Evolutionary conservation across 139 green algal genomes (phyloP), one percentile per base, ranked within the genome.

Genomic region (Closterium sp.): DNA sequence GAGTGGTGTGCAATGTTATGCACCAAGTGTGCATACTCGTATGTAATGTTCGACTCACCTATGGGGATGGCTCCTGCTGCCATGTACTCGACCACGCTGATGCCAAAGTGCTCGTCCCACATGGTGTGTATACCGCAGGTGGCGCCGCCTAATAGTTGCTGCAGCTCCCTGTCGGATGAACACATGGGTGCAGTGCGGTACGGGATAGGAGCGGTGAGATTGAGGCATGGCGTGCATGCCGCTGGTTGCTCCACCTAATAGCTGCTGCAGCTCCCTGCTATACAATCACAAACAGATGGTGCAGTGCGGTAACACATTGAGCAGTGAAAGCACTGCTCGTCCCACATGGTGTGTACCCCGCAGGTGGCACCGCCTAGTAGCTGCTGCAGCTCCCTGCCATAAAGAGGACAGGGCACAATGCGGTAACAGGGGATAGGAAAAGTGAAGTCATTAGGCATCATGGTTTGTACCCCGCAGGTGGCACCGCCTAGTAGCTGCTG

Each of bases 71-170:
- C 91, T 86, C 96, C 96, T 70, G 97, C 97, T 19, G 98, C 98
- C 98, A 99, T 99, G 96, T 99, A 99, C 95, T 99, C 98, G 28
- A 99, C 98, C 17, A 99, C 96, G 91, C 96, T 96, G 94, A 99
- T 99, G 89, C 98, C 98, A 96, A 99, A 99, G 96, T 99, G 98
- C 93, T 99, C 98, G 91, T 99, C 98, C 79, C 94, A 42, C 98
- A 99, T 99, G 21, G 97, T 97, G 96, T 99, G 98, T 94, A 99
- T 94, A 22, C 98, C 98, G 0, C 94, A 97, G 45, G 97, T 96
- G 2, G 98, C 97, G 0, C 95, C 96, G 17, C 95, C 96, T 88
- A 99, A 95, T 92, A 98, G 93, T 89, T 29, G 24, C 89, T 90
- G 89, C 70, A 99, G 94, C 88, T 98, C 96, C 0, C 29, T 86